Base-by-base conservation (phyloP, 2,329 filamentous ascomycete species). In the Aspergillus viridinutans region DNA sequence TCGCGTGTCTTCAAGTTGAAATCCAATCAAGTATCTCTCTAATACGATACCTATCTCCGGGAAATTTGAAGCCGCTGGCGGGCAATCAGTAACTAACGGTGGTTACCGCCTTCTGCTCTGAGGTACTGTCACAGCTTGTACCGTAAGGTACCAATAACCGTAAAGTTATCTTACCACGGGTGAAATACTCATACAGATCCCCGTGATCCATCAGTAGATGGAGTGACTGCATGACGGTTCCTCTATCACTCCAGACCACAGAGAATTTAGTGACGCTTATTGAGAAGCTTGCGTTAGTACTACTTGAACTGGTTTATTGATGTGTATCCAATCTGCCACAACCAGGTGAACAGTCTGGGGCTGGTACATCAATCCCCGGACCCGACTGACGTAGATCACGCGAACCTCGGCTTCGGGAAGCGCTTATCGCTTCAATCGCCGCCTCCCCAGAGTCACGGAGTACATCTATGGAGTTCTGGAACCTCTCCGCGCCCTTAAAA, bases 341-440 rank as follows among this genome's bases (percentile, higher is more conserved):
- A 35, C 12, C 32, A 35, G 29, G 29, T 14, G 14, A 35, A 17
- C 12, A 14, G 32, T 17, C 5, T 35, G 32, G 52, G 38, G 56
- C 38, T 32, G 55, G 14, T 54, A 50, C 38, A 12, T 47, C 4
- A 32, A 35, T 45, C 43, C 49, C 42, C 51, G n/a, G 61, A 63
- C 63, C 60, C 58, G 50, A 54, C 58, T 23, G 49, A 54, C 62
- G 64, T 65, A 63, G 56, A 45, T n/a, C 29, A 50, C 21, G 56
- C 61, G 61, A 69, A 70, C 70, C 70, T 73, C 70, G 70, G 70
- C 69, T 66, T 63, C 69, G 66, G 68, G 61, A 65, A 61, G 60
- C 64, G 66, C 68, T 70, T 67, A 71, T 66, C 67, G 62, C 59
- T 53, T 61, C 65, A 65, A 68, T 64, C 65, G 64, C 62, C 65